These are phyloP conservation scores for Skeletonema costatum DNA, from an alignment of 108 stramenopile genomes.

Conservation along the genomic window DNA sequence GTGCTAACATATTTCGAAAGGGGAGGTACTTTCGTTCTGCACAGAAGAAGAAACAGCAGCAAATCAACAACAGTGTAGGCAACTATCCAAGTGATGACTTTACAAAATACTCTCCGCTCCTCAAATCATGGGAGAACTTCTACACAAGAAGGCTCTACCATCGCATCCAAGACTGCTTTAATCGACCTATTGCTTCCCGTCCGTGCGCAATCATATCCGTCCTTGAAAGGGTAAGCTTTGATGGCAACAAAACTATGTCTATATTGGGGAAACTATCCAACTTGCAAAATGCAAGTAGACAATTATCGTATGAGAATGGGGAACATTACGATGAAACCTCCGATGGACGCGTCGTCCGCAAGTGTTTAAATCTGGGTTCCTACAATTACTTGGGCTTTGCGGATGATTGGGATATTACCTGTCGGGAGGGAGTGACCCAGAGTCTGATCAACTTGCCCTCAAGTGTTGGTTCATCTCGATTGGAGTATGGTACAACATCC, in stretches of 20 bases:
- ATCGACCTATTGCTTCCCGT: conserved; percentile 92
- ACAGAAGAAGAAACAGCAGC: not conserved
- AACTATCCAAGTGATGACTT: conserved; percentile 57
- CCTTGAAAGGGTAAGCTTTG: conserved; percentile 83
- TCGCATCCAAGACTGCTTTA: conserved; percentile 97
- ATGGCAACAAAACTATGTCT: conserved; percentile 90
- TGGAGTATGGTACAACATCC: conserved; percentile 86
- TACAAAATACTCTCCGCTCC: conserved; percentile 79
- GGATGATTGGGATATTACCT: conserved; percentile 96
- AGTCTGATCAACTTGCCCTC: conserved; percentile 77
- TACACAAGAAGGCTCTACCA: conserved; percentile 96
- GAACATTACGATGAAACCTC: conserved; percentile 57
- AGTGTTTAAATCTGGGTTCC: conserved; percentile 94
- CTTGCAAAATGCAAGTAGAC: conserved; percentile 26
- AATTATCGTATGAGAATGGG: conserved; percentile 50
- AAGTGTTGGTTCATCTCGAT: conserved; percentile 53
- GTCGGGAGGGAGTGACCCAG: conserved; percentile 72
- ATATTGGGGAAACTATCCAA: conserved; percentile 65
- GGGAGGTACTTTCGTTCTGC: conserved; percentile 73
- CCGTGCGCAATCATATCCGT: conserved; percentile 92
- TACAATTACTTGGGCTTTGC: conserved; percentile 99
- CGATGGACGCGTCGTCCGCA: conserved; percentile 55
- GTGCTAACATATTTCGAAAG: conserved; percentile 74
- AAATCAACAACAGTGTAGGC: conserved; percentile 1
- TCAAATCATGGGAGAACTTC: conserved; percentile 97